A percentile compares a stretch with the other conserved stretches of the same genome.
Conservation (phyloP, 495 filamentous ascomycete genomes). For the Sporormia fimetaria region DNA sequence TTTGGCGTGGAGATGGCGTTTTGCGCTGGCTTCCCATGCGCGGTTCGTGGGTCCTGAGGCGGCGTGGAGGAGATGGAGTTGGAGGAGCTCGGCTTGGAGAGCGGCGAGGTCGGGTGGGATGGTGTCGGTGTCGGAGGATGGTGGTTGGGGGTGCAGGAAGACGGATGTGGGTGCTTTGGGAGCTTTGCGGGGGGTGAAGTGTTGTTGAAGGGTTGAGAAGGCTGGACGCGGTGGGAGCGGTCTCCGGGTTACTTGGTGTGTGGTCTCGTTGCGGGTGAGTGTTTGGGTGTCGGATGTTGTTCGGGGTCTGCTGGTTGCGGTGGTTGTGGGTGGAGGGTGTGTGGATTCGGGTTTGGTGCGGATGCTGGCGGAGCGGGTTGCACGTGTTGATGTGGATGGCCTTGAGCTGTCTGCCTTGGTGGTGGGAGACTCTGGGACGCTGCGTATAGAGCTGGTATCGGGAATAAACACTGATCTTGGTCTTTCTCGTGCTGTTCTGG, state of each 20-base stretch:
- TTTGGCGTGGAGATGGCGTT: conserved; percentile 31
- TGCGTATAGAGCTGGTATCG: too few species aligned
- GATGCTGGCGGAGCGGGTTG: too few species aligned
- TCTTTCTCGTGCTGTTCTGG: too few species aligned
- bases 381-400: too few species aligned
- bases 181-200: conserved; percentile 55
- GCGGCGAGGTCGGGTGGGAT: conserved; percentile 10
- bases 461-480: too few species aligned
- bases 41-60: conserved; percentile 28
- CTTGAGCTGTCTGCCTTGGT: too few species aligned
- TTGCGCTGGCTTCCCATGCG: conserved; percentile 41
- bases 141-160: conserved; percentile 36
- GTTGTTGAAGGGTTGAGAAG: conserved; percentile 59
- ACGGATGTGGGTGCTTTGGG: conserved; percentile 45
- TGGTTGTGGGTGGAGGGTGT: too few species aligned
- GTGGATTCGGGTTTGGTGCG: too few species aligned
- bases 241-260: conserved; percentile 6
- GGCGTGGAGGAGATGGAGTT: conserved; percentile 58
- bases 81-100: conserved; percentile 61
- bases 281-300: background rate
- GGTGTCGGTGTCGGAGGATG: conserved; percentile 43
- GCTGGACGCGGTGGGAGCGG: conserved; percentile 38
- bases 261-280: conserved; percentile 5
- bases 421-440: too few species aligned
- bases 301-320: conserved; percentile 2